Conservation (phyloP, 352 stramenopile genomes). For the Phytopythium ostracodes region DNA sequence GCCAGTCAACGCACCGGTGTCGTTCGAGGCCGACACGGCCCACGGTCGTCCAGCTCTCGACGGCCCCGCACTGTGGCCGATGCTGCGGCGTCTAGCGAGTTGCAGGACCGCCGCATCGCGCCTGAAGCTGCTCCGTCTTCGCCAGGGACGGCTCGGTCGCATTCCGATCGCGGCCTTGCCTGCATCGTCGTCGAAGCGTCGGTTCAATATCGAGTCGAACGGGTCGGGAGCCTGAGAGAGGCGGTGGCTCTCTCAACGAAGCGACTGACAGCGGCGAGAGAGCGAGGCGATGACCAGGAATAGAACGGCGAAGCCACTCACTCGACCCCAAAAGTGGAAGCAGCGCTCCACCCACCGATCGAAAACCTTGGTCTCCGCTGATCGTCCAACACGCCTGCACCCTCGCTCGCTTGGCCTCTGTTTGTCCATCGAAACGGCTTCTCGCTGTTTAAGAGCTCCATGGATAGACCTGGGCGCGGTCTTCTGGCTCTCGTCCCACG, state of each 20-base stretch:
- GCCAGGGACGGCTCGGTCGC: neutral
- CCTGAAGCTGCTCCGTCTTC: neutral
- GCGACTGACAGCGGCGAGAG: neutral
- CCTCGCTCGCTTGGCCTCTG: neutral
- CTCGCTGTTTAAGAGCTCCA: neutral
- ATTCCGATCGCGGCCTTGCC: neutral
- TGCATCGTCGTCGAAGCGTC: neutral
- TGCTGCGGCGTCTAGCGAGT: neutral
- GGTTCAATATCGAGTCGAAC: neutral
- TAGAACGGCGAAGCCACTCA: neutral
- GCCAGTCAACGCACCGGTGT: neutral
- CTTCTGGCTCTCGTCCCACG: neutral
- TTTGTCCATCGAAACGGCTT: neutral
- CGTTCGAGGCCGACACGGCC: neutral
- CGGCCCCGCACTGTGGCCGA: neutral
- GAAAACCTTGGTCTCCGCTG: no score
- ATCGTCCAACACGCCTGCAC: no score
- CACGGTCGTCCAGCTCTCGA: neutral
- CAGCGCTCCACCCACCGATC: neutral
- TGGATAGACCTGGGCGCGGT: neutral
- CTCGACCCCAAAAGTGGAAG: neutral
- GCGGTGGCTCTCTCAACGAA: neutral
- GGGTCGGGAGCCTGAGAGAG: neutral
- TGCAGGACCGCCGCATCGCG: neutral
- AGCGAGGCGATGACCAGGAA: neutral